These are phyloP conservation scores for Puccinia triticina DNA, from an alignment of 1,284 basidiomycete genomes.

Conservation along the genomic window DNA sequence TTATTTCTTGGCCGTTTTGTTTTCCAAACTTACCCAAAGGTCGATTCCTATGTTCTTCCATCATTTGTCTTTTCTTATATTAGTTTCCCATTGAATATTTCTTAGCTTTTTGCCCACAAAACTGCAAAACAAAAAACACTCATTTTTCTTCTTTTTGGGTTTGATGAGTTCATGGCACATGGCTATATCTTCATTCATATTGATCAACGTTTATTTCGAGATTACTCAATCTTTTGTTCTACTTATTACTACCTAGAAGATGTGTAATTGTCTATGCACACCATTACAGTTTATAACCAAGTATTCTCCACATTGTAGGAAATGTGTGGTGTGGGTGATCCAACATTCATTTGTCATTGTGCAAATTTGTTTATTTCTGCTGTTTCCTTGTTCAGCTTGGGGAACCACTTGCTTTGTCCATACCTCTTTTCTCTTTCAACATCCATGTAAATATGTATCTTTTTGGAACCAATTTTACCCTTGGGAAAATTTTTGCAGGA, in stretches of 20 bases:
- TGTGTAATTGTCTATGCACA: conserved; percentile 6
- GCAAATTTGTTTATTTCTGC: background rate
- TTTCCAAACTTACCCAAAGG: background rate
- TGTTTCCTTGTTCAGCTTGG: background rate
- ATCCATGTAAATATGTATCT: no score
- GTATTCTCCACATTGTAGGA: background rate
- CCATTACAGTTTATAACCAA: background rate
- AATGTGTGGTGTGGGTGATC: background rate
- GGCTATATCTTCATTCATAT: background rate
- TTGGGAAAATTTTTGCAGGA: no score
- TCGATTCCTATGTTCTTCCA: background rate
- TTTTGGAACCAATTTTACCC: no score
- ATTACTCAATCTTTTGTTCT: background rate
- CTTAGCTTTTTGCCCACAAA: background rate
- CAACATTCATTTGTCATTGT: background rate
- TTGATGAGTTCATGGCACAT: background rate
- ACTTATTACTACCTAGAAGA: background rate
- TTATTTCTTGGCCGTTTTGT: background rate
- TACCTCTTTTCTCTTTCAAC: background rate
- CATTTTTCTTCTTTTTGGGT: background rate
- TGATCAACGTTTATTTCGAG: background rate
- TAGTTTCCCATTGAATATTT: background rate
- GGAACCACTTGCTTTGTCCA: background rate
- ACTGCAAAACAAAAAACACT: background rate
- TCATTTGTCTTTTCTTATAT: background rate